Base-by-base conservation (phyloP, 371 early-diverging fungal genomes). In the Capniomyces stellatus region DNA sequence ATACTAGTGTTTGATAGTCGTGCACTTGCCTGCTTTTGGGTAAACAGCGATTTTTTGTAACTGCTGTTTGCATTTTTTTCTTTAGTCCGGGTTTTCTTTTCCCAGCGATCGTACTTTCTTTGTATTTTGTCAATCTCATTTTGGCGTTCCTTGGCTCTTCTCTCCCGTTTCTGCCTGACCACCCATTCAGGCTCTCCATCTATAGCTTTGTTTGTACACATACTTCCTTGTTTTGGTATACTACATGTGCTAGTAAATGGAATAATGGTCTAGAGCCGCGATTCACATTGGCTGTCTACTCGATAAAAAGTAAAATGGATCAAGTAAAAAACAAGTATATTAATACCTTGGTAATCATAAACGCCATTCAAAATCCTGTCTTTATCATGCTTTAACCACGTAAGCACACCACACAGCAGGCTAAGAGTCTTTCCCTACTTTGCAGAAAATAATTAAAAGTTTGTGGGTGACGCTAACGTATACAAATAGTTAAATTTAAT, bases 361-460 rank as follows among this genome's bases (percentile, higher is more conserved):
- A 15, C 15, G 15, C 10, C 35, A 35, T 41, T 19, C 46, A 15
- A 21, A 41, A 40, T 22, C 25, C 46, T 54, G 1, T 65, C 52
- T 12, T 54, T 56, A 29, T 71, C 60, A 55, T 82, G 85, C n/a
- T 64, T 57, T 13, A 90, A 71, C 94, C 94, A 91, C 19, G 69
- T 75, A 6, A 91, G 60, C 0, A 86, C 72, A 12, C 88, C 88
- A 62, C 89, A 89, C 29, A 91, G 77, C 25, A 91, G 67, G 54
- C 83, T 82, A 2, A 93, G 73, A 15, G 88, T 83, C 70, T 92
- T 91, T 27, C 91, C 92, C 52, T 52, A 31, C 6, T 78, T 80
- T 53, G 13, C 27, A n/a, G n/a, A 23, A 43, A 30, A 3, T 27
- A 58, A 12, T 28, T 29, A 3, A 28, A 1, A 21, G 27, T 10